Evolutionary conservation across 2,329 filamentous ascomycete genomes (phyloP), one percentile per base, ranked within the genome.

Genomic region (Cladorrhinum sp.): DNA sequence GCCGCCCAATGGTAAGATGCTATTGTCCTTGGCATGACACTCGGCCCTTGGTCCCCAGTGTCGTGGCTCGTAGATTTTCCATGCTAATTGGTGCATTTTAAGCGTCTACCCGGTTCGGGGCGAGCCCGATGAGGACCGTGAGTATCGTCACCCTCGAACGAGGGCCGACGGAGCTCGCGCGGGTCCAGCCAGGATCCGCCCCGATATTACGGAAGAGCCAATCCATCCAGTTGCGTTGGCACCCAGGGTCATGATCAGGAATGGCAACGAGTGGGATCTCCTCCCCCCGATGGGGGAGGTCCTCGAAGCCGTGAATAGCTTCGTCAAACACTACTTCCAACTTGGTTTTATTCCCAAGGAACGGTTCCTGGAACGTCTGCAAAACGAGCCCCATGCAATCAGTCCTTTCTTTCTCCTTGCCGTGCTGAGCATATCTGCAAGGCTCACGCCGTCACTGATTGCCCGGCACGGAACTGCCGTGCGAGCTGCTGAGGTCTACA

Each of bases 331-430:
- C 65, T 86, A 83, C 68, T 85, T 85, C 64, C 83, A 86, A 69
- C 77, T 86, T 6, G 81, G 83, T 23, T 86, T 86, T 67, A 81
- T 86, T 33, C 80, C 80, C 4, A 84, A 83, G 70, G 74, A 80
- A 23, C 72, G 76, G 55, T 84, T 85, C 57, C 73, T 77, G 1
- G 72, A 77, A 23, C 75, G 75, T 6, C 73, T 86, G n/a, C 74
- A 73, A 42, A 75, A 75, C 3, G 76, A 83, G 58, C 74, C 76
- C 26, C 74, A 74, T 14, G 79, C 79, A n/a, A 74, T 82, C 64
- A 82, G 79, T 69, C 74, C 80, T 20, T 86, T 86, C 61, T 75
- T 86, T 23, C 73, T 86, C 20, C 73, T 85, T 10, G 77, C 79
- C 61, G 80, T 86, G 55, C 77, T 86, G 28, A 82, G 82, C 66